Evolutionary conservation across 2,329 filamentous ascomycete species (phyloP).

Genomic region (Dothistroma pini): DNA sequence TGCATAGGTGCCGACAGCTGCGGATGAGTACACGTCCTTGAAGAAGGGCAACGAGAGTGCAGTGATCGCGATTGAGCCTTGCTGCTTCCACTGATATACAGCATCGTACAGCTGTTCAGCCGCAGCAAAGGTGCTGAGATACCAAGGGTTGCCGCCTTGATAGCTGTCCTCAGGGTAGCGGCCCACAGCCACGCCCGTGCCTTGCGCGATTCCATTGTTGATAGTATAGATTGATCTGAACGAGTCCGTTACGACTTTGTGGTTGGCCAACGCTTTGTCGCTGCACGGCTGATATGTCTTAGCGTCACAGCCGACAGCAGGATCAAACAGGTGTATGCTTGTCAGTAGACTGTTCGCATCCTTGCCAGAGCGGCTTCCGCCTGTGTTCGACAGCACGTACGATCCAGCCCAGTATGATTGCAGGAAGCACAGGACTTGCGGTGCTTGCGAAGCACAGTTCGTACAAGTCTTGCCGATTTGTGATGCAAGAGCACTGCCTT

Average conservation of each 20-base stretch:
- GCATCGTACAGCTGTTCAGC: constrained; percentile 79
- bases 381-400: constrained; percentile 67
- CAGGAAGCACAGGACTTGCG: constrained; percentile 68
- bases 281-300: constrained; percentile 77
- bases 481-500: constrained; percentile 64
- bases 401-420: constrained; percentile 69
- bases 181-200: constrained; percentile 51
- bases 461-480: constrained; percentile 58
- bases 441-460: constrained; percentile 61
- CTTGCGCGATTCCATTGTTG: constrained; percentile 61
- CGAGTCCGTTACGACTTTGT: constrained; percentile 70
- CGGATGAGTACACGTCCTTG: constrained; percentile 57
- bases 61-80: constrained; percentile 62
- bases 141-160: constrained; percentile 28
- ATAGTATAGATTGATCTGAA: constrained; percentile 68
- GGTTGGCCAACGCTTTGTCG: constrained; percentile 58
- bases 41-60: constrained; percentile 68
- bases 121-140: constrained; percentile 69
- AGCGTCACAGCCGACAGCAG: constrained; percentile 58
- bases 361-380: constrained; percentile 60
- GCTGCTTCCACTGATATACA: constrained; percentile 64
- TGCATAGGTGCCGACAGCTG: constrained; percentile 60
- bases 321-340: constrained; percentile 62
- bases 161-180: constrained; percentile 49
- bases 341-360: constrained; percentile 65